Conservation (phyloP, 1,284 basidiomycete genomes). For the Ceratobasidium sp. region DNA sequence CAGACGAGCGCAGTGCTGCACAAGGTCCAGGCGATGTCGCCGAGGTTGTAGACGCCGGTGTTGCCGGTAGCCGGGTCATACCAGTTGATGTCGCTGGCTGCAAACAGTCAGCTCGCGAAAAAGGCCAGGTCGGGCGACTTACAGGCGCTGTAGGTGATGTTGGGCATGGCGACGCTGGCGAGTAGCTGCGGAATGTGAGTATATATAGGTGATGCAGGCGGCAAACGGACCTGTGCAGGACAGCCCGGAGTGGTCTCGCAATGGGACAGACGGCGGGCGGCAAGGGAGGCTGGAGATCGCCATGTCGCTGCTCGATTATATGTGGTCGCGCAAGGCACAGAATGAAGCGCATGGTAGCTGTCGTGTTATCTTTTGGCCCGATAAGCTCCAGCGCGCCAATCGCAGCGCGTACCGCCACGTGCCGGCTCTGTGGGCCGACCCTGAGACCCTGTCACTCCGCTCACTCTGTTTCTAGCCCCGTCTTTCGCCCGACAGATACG, state of each 20-base stretch:
- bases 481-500: not conserved
- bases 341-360: no score
- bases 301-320: slow-evolving; percentile 1
- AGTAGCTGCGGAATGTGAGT: not conserved
- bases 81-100: slow-evolving; percentile 39
- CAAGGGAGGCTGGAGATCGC: not conserved
- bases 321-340: slow-evolving; percentile 37
- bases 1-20: slow-evolving; percentile 59
- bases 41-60: slow-evolving; percentile 59
- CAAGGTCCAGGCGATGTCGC: slow-evolving; percentile 62
- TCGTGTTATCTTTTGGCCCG: no score
- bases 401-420: slow-evolving; percentile 7
- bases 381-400: slow-evolving; percentile 25
- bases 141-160: slow-evolving; percentile 41
- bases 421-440: no score
- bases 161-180: slow-evolving; percentile 13
- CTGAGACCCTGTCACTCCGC: no score
- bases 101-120: not conserved
- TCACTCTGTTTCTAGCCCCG: no score
- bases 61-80: slow-evolving; percentile 16
- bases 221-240: slow-evolving; percentile 21
- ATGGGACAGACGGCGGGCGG: not conserved
- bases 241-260: slow-evolving; percentile 12
- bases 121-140: not conserved
- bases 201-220: not conserved